Conservation (phyloP, 2,329 filamentous ascomycete genomes). For the Beauveria rudraprayagi region DNA sequence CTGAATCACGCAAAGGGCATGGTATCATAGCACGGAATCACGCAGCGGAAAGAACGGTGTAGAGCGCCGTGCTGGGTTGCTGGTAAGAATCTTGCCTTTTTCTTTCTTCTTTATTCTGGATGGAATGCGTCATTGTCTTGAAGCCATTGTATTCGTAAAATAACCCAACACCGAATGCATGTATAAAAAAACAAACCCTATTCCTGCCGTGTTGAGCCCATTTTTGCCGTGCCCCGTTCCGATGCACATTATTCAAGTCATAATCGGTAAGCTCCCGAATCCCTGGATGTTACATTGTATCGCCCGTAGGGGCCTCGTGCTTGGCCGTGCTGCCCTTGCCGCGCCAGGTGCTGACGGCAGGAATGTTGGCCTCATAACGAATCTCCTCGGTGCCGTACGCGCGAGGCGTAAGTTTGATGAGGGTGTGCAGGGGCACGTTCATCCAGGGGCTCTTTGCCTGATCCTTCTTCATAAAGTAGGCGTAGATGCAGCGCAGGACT, state of each 20-base stretch:
- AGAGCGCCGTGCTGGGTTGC: background rate
- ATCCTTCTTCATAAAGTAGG: slow-evolving; percentile 96
- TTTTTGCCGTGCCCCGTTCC: background rate
- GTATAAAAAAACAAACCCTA: background rate
- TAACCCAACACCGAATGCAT: slow-evolving; percentile 6
- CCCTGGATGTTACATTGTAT: slow-evolving; percentile 20
- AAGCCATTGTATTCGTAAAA: background rate
- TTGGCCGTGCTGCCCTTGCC: slow-evolving; percentile 89
- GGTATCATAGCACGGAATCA: slow-evolving; percentile 1
- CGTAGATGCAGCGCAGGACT: slow-evolving; percentile 92
- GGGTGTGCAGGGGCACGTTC: slow-evolving; percentile 91
- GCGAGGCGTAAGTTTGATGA: slow-evolving; percentile 92
- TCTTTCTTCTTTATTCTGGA: background rate
- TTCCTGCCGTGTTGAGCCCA: background rate
- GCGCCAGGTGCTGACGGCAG: slow-evolving; percentile 92
- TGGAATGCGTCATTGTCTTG: background rate
- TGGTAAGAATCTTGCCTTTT: background rate
- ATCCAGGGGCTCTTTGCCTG: slow-evolving; percentile 95
- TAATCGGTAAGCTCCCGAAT: background rate
- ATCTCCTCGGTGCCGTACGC: slow-evolving; percentile 92
- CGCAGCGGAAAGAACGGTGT: background rate
- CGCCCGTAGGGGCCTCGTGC: slow-evolving; percentile 57
- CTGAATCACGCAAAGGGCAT: background rate
- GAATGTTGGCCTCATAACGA: slow-evolving; percentile 81
- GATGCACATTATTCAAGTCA: background rate